These are phyloP conservation scores for Acanthamoeba divionensis DNA, from an alignment of 208 protist species.

Conservation along the genomic window DNA sequence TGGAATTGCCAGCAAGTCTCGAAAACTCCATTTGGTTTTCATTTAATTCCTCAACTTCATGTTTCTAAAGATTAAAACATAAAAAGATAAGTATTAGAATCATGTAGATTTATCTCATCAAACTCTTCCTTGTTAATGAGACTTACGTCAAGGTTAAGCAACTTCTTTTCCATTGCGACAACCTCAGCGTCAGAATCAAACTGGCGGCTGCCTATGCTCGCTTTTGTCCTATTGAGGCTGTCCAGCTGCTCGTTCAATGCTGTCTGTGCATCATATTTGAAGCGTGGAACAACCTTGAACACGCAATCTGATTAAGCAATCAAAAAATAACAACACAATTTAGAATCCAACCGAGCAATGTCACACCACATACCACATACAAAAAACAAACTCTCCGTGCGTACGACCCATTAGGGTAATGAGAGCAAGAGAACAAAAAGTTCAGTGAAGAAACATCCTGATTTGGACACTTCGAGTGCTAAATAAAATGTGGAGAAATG, in stretches of 20 bases:
- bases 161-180: not conserved
- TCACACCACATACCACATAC: not conserved
- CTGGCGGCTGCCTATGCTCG: not conserved
- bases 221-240: not conserved
- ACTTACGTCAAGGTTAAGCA: not conserved
- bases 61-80: not conserved
- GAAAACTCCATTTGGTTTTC: not conserved
- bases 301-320: not conserved
- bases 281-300: not conserved
- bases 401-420: no score
- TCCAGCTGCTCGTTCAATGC: constrained; percentile 3
- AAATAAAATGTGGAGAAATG: not conserved
- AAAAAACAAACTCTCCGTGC: no score
- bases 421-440: no score
- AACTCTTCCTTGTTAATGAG: not conserved
- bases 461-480: no score
- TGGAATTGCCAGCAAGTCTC: not conserved
- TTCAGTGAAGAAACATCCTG: no score
- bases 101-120: not conserved
- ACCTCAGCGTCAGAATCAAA: not conserved
- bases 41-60: not conserved
- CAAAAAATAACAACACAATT: no score
- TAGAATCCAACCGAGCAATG: no score
- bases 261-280: constrained; percentile 20
- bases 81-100: not conserved